Evolutionary conservation across 192 early-diverging fungal species (phyloP).

Genomic region (Kickxella alabastrina): DNA sequence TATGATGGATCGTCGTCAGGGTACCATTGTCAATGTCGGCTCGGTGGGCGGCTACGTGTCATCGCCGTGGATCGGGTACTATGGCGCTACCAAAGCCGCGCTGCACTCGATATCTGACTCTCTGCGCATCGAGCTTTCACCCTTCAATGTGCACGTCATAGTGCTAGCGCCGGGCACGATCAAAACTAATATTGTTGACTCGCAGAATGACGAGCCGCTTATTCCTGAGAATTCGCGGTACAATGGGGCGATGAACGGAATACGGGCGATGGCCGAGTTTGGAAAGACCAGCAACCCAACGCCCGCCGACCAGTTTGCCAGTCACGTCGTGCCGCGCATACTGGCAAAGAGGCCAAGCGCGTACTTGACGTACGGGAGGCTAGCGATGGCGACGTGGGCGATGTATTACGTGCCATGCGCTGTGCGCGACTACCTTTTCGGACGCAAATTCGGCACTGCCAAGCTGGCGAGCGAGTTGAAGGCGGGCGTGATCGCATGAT

Average conservation of each 20-base stretch:
- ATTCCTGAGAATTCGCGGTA: conserved; percentile 47
- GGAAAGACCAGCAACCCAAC: conserved; percentile 52
- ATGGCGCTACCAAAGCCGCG: conserved; percentile 63
- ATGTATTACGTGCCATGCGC: conserved; percentile 53
- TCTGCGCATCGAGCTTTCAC: conserved; percentile 60
- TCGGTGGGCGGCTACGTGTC: conserved; percentile 60
- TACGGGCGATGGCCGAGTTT: conserved; percentile 46
- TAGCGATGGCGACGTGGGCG: conserved; percentile 29
- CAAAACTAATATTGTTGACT: conserved; percentile 59
- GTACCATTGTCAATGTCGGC: conserved; percentile 65
- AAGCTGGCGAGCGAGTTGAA: conserved; percentile 12
- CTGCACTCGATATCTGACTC: conserved; percentile 60
- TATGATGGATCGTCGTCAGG: conserved; percentile 54
- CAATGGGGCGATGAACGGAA: conserved; percentile 31
- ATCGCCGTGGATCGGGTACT: conserved; percentile 62
- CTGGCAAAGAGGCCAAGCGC: conserved; percentile 34
- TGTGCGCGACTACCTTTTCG: conserved; percentile 50
- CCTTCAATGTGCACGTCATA: conserved; percentile 58
- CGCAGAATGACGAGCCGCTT: conserved; percentile 15
- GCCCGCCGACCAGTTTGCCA: conserved; percentile 55
- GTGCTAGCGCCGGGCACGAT: conserved; percentile 63
- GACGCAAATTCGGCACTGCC: conserved; percentile 42
- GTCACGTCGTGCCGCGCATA: conserved; percentile 48
- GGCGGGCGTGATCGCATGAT: too few relatives aligned
- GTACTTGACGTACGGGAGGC: conserved; percentile 58